A percentile compares a stretch with the other conserved stretches of the same genome.
Evolutionary conservation across 2,329 filamentous ascomycete species (phyloP).

Genomic region (Trichoderma sp.): DNA sequence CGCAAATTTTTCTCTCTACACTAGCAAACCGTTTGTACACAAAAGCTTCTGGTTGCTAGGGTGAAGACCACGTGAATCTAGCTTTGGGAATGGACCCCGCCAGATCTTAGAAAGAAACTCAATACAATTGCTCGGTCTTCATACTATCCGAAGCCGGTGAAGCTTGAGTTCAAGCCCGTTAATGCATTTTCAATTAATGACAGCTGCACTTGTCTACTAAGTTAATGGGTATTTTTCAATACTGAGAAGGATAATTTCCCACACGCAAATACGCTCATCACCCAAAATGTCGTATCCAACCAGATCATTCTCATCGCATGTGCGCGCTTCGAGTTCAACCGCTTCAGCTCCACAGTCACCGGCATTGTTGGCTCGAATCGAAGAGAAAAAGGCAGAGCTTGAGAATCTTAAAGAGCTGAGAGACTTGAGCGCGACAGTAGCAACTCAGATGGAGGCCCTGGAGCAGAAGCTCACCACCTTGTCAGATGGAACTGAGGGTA

Average conservation of each 20-base stretch:
- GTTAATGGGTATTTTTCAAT: background rate
- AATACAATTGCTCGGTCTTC: background rate
- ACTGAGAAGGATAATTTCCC: no score
- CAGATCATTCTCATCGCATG: constrained; percentile 61
- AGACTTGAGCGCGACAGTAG: constrained; percentile 74
- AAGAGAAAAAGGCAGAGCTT: constrained; percentile 82
- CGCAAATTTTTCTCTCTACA: background rate
- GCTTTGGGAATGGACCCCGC: background rate
- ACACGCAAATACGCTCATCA: background rate
- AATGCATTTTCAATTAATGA: background rate
- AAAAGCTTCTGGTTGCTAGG: constrained; percentile 32
- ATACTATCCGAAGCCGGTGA: background rate
- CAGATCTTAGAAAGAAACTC: background rate
- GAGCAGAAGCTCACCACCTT: constrained; percentile 76
- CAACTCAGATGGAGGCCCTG: constrained; percentile 77
- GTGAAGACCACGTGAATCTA: constrained; percentile 18
- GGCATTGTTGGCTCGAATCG: constrained; percentile 70
- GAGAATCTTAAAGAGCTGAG: constrained; percentile 75
- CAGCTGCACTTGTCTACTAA: background rate
- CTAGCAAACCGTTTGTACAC: constrained; percentile 1
- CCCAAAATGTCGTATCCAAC: constrained; percentile 55
- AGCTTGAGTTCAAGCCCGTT: background rate
- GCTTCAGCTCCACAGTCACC: constrained; percentile 62
- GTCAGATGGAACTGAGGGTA: constrained; percentile 79
- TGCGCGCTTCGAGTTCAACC: constrained; percentile 59